A percentile compares a stretch with the other conserved stretches of the same genome.
These are phyloP conservation scores for Vitis amurensis DNA, from an alignment of 164 flowering plant species.

Conservation along the genomic window DNA sequence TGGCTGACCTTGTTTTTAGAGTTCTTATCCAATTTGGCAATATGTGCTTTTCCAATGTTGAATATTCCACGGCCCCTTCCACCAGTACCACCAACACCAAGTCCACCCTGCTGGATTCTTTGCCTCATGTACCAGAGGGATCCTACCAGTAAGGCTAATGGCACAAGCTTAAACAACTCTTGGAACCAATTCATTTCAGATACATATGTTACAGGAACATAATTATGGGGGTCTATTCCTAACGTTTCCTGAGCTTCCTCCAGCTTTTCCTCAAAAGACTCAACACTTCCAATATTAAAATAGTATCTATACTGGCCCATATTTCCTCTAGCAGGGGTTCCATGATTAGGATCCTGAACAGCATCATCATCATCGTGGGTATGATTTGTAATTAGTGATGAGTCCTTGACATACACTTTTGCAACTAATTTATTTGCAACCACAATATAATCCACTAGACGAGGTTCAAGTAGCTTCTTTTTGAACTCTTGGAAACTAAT, in stretches of 20 bases:
- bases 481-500: slow-evolving; percentile 32
- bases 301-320: slow-evolving; percentile 52
- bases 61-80: slow-evolving; percentile 92
- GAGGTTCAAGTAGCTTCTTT: slow-evolving; percentile 27
- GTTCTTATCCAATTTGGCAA: slow-evolving; percentile 85
- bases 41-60: slow-evolving; percentile 85
- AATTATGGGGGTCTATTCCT: slow-evolving; percentile 79
- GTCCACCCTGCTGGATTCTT: slow-evolving; percentile 71
- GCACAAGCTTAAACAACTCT: slow-evolving; percentile 78
- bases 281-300: slow-evolving; percentile 65
- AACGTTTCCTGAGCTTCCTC: slow-evolving; percentile 92
- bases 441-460: slow-evolving; percentile 25
- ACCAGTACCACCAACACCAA: slow-evolving; percentile 74
- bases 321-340: slow-evolving; percentile 30
- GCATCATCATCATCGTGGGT: slow-evolving; percentile 26
- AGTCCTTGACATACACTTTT: slow-evolving; percentile 14
- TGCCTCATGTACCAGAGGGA: slow-evolving; percentile 67
- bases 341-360: slow-evolving; percentile 26
- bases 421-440: slow-evolving; percentile 25
- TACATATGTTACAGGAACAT: slow-evolving; percentile 80
- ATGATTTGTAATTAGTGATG: slow-evolving; percentile 27
- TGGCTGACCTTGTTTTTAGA: slow-evolving; percentile 80
- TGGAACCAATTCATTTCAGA: slow-evolving; percentile 81
- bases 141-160: slow-evolving; percentile 71
- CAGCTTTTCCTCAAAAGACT: slow-evolving; percentile 88